Evolutionary conservation across 2,329 filamentous ascomycete genomes (phyloP).

Genomic region (Aspergillus alliaceus): DNA sequence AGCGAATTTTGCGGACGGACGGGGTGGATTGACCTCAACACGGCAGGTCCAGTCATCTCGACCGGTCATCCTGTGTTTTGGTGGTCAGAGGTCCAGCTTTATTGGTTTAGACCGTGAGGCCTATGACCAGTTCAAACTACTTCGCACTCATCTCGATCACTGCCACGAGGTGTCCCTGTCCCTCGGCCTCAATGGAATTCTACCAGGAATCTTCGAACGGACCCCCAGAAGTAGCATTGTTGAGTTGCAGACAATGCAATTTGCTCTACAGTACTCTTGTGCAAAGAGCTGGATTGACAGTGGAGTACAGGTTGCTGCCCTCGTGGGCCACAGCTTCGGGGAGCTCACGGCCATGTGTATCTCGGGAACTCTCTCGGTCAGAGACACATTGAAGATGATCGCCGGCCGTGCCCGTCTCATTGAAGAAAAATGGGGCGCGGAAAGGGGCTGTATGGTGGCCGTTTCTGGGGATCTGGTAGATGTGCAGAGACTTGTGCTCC

Average conservation of each 20-base stretch:
- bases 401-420: conserved; percentile 32
- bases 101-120: neutral
- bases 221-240: neutral
- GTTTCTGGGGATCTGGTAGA: neutral
- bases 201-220: neutral
- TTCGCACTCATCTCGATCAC: neutral
- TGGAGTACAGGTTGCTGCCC: neutral
- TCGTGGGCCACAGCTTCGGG: neutral
- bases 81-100: neutral
- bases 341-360: neutral
- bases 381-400: conserved; percentile 31
- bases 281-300: neutral
- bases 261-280: neutral
- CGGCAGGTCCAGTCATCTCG: neutral
- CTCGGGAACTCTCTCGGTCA: conserved; percentile 16
- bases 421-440: conserved; percentile 30
- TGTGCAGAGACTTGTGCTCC: neutral
- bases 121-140: neutral
- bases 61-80: neutral
- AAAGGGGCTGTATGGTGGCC: conserved; percentile 34
- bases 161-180: neutral
- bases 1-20: neutral
- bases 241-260: neutral
- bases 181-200: neutral
- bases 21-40: neutral